These are phyloP conservation scores for Didymella keratinophila DNA, from an alignment of 2,329 filamentous ascomycete genomes.

Conservation along the genomic window DNA sequence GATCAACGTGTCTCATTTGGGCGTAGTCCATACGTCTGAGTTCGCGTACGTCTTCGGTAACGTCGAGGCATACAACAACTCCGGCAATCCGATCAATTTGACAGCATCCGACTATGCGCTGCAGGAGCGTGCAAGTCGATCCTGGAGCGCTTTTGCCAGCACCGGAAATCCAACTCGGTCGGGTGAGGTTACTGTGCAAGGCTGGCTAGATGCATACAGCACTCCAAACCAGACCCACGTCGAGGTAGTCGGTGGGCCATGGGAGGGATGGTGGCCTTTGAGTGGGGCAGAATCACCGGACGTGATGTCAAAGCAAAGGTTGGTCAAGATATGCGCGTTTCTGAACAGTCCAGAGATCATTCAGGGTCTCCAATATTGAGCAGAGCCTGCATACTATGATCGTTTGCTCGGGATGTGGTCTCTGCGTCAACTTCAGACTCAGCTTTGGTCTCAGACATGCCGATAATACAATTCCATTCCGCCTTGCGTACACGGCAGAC, in stretches of 20 bases:
- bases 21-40: conserved; percentile 62
- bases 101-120: conserved; percentile 54
- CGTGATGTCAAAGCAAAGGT: conserved; percentile 48
- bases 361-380: conserved; percentile 46
- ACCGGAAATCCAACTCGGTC: conserved; percentile 30
- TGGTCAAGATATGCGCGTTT: conserved; percentile 59
- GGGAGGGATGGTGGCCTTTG: conserved; percentile 54
- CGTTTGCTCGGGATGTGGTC: not conserved
- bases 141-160: conserved; percentile 59
- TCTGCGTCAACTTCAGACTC: not conserved
- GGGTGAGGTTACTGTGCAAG: conserved; percentile 24
- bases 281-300: conserved; percentile 46
- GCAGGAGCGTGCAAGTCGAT: conserved; percentile 51
- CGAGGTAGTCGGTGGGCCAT: conserved; percentile 53
- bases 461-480: conserved; percentile 72
- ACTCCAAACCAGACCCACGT: conserved; percentile 30
- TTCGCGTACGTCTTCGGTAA: conserved; percentile 61
- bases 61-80: conserved; percentile 53
- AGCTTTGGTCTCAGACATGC: conserved; percentile 52
- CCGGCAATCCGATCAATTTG: conserved; percentile 46
- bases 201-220: conserved; percentile 16
- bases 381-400: not conserved
- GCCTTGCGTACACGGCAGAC: conserved; percentile 71
- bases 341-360: conserved; percentile 58
- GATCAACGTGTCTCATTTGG: conserved; percentile 51